Conservation (phyloP, 805 yeast genomes). For the Kurtzmaniella cleridarum region DNA sequence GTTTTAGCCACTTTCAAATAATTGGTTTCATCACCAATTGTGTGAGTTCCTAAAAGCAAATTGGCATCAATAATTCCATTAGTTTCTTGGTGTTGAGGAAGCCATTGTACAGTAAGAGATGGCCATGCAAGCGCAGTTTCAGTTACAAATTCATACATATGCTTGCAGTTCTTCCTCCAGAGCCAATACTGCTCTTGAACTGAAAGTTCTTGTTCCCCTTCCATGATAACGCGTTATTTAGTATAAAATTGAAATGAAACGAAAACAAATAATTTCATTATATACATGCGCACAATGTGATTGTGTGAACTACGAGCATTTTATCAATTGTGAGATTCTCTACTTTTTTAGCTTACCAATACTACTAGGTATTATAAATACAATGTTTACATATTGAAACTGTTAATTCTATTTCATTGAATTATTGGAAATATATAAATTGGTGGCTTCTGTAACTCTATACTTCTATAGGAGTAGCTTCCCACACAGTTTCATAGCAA, state of each 20-base stretch:
- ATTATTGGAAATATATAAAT: too few relatives aligned
- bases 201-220: conserved; percentile 31
- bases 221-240: neutral
- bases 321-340: too few relatives aligned
- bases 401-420: too few relatives aligned
- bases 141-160: conserved; percentile 77
- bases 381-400: too few relatives aligned
- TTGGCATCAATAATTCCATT: conserved; percentile 40
- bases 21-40: conserved; percentile 63
- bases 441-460: too few relatives aligned
- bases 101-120: conserved; percentile 73
- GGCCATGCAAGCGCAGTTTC: conserved; percentile 84
- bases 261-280: too few relatives aligned
- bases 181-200: conserved; percentile 65
- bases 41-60: conserved; percentile 65
- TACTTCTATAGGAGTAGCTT: too few relatives aligned
- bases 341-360: too few relatives aligned
- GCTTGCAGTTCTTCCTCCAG: conserved; percentile 78
- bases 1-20: conserved; percentile 63
- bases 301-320: too few relatives aligned
- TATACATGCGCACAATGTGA: too few relatives aligned
- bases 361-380: too few relatives aligned
- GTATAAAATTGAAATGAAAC: too few relatives aligned
- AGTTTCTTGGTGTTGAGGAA: conserved; percentile 38
- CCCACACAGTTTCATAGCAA: conserved; percentile 17